phyloP scores from a whole-genome alignment of 2,329 filamentous ascomycete species.

The Colletotrichum graminicola region DNA sequence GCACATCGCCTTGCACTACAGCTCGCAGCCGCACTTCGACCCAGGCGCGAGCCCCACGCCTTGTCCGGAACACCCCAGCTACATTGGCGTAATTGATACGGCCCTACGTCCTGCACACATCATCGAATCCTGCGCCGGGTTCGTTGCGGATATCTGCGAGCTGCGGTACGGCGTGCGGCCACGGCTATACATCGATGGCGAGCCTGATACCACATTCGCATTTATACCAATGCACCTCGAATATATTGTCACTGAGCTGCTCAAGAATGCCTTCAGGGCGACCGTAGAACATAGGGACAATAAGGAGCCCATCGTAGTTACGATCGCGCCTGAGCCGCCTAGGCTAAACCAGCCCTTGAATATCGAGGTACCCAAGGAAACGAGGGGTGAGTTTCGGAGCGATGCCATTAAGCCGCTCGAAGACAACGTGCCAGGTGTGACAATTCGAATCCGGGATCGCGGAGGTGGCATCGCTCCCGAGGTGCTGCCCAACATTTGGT shows the following conservation, averaged over 20 bases:
- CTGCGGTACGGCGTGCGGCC: conserved; percentile 93
- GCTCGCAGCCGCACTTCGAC: conserved; percentile 76
- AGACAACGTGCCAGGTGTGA: conserved; percentile 83
- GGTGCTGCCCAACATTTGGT: conserved; percentile 90
- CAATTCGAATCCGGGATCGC: conserved; percentile 94
- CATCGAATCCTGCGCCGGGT: conserved; percentile 86
- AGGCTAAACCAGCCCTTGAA: conserved; percentile 49
- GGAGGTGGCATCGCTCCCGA: conserved; percentile 92
- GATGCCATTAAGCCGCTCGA: conserved; percentile 69
- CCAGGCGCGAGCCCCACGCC: conserved; percentile 63
- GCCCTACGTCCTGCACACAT: conserved; percentile 84
- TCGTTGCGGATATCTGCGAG: conserved; percentile 96
- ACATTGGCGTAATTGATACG: conserved; percentile 96
- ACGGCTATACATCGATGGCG: conserved; percentile 82
- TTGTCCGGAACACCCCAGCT: conserved; percentile 69
- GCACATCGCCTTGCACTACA: conserved; percentile 89
- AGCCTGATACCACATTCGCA: conserved; percentile 88
- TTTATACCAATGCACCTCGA: conserved; percentile 96
- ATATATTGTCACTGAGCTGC: conserved; percentile 95
- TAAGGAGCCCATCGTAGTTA: conserved; percentile 87
- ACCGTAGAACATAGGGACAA: conserved; percentile 87
- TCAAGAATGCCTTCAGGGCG: conserved; percentile 97
- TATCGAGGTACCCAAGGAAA: conserved; percentile 53
- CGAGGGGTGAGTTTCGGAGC: conserved; percentile 56
- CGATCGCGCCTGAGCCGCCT: conserved; percentile 80